phyloP scores from a whole-genome alignment of 371 early-diverging fungal species.

The Mucor racemosus region DNA sequence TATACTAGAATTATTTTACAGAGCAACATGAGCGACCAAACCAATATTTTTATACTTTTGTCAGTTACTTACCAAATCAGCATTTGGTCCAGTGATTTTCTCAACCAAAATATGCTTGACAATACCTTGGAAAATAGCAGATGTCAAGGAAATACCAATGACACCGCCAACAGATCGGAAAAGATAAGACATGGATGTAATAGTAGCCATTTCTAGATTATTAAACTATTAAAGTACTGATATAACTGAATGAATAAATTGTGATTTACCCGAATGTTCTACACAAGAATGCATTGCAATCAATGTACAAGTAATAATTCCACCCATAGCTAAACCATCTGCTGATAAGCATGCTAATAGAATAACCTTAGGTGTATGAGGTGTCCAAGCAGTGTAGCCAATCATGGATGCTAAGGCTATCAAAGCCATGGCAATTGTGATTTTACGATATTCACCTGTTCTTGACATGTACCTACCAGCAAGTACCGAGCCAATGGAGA shows the following conservation, averaged over 20 bases:
- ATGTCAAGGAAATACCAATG: slow-evolving; percentile 45
- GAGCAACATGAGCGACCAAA: slow-evolving; percentile 40
- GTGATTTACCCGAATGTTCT: slow-evolving; percentile 28
- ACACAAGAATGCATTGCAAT: slow-evolving; percentile 55
- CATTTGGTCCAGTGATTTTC: slow-evolving; percentile 46
- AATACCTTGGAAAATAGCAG: slow-evolving; percentile 51
- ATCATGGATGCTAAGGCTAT: slow-evolving; percentile 27
- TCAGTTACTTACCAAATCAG: slow-evolving; percentile 29
- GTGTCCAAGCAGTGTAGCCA: slow-evolving; percentile 33
- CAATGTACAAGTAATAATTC: slow-evolving; percentile 49
- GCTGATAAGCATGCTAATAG: slow-evolving; percentile 31
- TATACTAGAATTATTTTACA: slow-evolving; percentile 34
- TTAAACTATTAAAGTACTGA: not conserved
- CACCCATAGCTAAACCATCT: slow-evolving; percentile 52
- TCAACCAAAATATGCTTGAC: slow-evolving; percentile 36
- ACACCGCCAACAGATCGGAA: slow-evolving; percentile 55
- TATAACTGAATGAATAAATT: not conserved
- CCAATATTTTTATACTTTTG: no score
- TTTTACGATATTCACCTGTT: slow-evolving; percentile 34
- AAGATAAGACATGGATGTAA: slow-evolving; percentile 53
- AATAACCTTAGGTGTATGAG: slow-evolving; percentile 17
- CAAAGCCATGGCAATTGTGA: slow-evolving; percentile 17
- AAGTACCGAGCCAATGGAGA: slow-evolving; percentile 33
- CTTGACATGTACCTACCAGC: slow-evolving; percentile 38
- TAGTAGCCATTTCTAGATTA: slow-evolving; percentile 52